phyloP scores from a whole-genome alignment of 805 yeast species.

The Pichia sporocuriosa region DNA sequence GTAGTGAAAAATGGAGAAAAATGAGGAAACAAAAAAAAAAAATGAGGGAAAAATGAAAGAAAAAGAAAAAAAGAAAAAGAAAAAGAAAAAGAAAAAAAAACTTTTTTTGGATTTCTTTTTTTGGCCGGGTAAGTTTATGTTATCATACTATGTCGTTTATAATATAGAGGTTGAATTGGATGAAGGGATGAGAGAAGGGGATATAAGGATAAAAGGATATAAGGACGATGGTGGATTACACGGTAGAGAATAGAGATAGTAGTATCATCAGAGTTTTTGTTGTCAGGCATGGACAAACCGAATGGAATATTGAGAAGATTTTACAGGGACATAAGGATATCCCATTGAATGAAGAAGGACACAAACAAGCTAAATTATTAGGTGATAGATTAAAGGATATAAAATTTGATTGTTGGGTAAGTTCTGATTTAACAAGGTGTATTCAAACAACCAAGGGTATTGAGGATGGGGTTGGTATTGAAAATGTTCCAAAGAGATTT shows the following conservation, averaged over 20 bases:
- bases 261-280: conserved; percentile 38
- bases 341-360: conserved; percentile 55
- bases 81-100: no score
- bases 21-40: no score
- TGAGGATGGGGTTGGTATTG: conserved; percentile 19
- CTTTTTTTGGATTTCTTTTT: no score
- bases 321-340: conserved; percentile 76
- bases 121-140: no score
- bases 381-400: conserved; percentile 37
- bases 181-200: no score
- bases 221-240: not conserved
- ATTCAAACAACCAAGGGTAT: conserved; percentile 45
- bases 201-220: no score
- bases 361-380: conserved; percentile 49
- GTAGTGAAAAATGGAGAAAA: no score
- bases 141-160: no score
- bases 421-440: conserved; percentile 56
- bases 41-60: no score
- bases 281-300: conserved; percentile 82
- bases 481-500: conserved; percentile 11
- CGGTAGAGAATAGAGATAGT: conserved; percentile 5
- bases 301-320: conserved; percentile 59
- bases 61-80: no score
- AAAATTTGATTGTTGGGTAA: conserved; percentile 39
- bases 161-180: not conserved